Base-by-base conservation (phyloP, 75 land plant genomes). In the Pinus tabuliformis region DNA sequence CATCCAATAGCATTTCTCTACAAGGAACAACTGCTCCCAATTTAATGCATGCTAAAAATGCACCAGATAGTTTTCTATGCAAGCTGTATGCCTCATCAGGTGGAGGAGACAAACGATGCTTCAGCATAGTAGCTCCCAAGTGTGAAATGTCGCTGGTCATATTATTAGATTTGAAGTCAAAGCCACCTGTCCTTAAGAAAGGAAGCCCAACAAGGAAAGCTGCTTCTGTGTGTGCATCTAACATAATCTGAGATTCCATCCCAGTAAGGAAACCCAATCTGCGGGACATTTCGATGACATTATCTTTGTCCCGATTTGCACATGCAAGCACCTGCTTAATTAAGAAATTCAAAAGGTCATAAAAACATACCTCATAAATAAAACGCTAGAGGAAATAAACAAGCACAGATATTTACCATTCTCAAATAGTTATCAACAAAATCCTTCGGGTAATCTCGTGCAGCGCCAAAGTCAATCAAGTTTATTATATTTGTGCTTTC, bases 41-140 rank as follows among this genome's bases (percentile, higher is more conserved):
- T 82, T 97, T 97, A 64, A 95, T 86, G 82, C 99, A 97, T 24
- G 98, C 99, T 64, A 97, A 79, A 76, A 97, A 95, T 39, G 99
- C 88, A 57, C 99, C 99, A 45, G 99, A 95, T 16, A 97, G 89
- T 73, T 97, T 97, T 70, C 99, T 79, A 70, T 97, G 99, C 63
- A 97, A 89, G 77, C 99, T 97, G 79, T 97, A 97, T 1, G 87
- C 98, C 78, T 95, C 98, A 54, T 97, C 99, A n/a, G 99, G 99
- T 17, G 99, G 99, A 52, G 99, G 92, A 6, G 91, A 95, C 30
- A 97, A 80, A 59, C 99, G 80, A 79, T 97, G 94, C 76, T 80
- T 82, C 33, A 97, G 81, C 99, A 97, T 97, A 6, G 92, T 90
- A 28, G 96, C 94, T n/a, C 99, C 96, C 30, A 95, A 89, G 52